A percentile compares a stretch with the other conserved stretches of the same genome.
Evolutionary conservation across 2,329 filamentous ascomycete species (phyloP).

Genomic region (Penicillium paneum): DNA sequence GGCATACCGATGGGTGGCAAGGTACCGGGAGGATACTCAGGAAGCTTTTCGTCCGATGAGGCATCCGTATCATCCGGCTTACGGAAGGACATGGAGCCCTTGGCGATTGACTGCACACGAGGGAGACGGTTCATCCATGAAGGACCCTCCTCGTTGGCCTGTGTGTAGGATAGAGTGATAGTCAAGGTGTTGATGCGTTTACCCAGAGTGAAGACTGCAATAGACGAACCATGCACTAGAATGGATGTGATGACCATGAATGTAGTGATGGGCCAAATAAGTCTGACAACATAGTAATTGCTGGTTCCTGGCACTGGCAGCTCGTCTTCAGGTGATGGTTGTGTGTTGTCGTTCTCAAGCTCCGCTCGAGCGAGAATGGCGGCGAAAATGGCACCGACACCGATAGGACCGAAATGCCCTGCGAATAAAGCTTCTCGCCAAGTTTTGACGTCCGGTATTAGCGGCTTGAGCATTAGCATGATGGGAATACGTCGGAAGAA

Average conservation of each 20-base stretch:
- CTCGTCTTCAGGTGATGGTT: slow-evolving; percentile 66
- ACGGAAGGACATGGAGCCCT: slow-evolving; percentile 68
- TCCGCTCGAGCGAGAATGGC: slow-evolving; percentile 92
- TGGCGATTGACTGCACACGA: slow-evolving; percentile 75
- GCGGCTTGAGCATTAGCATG: slow-evolving; percentile 84
- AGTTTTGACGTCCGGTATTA: slow-evolving; percentile 96
- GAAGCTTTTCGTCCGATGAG: slow-evolving; percentile 56
- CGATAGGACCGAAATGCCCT: slow-evolving; percentile 95
- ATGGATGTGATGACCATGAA: slow-evolving; percentile 95
- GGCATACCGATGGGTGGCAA: slow-evolving; percentile 69
- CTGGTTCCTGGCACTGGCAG: slow-evolving; percentile 51
- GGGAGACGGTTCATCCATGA: slow-evolving; percentile 95
- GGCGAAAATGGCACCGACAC: slow-evolving; percentile 93
- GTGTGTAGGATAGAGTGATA: slow-evolving; percentile 93
- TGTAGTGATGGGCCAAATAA: slow-evolving; percentile 94
- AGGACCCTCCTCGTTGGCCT: slow-evolving; percentile 80
- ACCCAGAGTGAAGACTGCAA: slow-evolving; percentile 94
- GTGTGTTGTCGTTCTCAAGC: slow-evolving; percentile 70
- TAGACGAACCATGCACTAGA: slow-evolving; percentile 92
- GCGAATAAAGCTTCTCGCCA: slow-evolving; percentile 97
- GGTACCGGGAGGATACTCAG: slow-evolving; percentile 64
- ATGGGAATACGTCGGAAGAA: slow-evolving; percentile 94
- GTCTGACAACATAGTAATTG: slow-evolving; percentile 68
- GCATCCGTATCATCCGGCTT: slow-evolving; percentile 68
- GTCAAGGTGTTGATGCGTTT: slow-evolving; percentile 97